Percentiles rank a stretch among this genome's conserved stretches.
phyloP scores from a whole-genome alignment of 345 rosid genomes.

The Kandelia obovata region DNA sequence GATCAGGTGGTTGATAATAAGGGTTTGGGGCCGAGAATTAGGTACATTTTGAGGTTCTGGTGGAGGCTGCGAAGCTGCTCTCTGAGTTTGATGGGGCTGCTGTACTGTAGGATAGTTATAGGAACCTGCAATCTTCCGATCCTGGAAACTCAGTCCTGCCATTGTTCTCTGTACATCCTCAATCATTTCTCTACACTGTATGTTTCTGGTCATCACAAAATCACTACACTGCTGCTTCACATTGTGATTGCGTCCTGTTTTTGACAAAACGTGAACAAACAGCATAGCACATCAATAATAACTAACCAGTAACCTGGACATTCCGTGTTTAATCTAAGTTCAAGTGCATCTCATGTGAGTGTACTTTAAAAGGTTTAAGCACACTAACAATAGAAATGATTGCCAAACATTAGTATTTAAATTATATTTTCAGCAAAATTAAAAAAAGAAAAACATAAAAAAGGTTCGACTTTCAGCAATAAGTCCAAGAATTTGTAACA shows the following conservation, averaged over 20 bases:
- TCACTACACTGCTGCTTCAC: constrained; percentile 97
- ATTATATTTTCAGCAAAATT: neutral
- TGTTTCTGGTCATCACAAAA: constrained; percentile 93
- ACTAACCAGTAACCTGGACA: too few relatives aligned
- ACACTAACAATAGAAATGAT: too few relatives aligned
- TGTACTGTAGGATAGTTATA: constrained; percentile 63
- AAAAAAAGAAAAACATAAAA: neutral
- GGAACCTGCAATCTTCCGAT: constrained; percentile 54
- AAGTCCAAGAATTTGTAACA: neutral
- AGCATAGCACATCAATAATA: too few relatives aligned
- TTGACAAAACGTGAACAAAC: neutral
- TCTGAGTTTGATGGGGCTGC: constrained; percentile 49
- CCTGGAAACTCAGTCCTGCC: constrained; percentile 91
- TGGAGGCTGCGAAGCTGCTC: constrained; percentile 39
- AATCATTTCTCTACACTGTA: constrained; percentile 96
- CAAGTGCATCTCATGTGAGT: too few relatives aligned
- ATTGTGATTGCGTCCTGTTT: constrained; percentile 91
- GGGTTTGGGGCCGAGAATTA: constrained; percentile 48
- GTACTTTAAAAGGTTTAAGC: too few relatives aligned
- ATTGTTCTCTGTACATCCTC: constrained; percentile 91
- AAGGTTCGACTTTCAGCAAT: neutral
- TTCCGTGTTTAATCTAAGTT: too few relatives aligned
- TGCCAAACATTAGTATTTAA: too few relatives aligned
- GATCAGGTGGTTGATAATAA: constrained; percentile 72
- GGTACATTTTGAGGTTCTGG: constrained; percentile 51